A percentile compares a stretch with the other conserved stretches of the same genome.
Conservation (phyloP, 352 stramenopile species). For the Pythium phragmiticola region DNA sequence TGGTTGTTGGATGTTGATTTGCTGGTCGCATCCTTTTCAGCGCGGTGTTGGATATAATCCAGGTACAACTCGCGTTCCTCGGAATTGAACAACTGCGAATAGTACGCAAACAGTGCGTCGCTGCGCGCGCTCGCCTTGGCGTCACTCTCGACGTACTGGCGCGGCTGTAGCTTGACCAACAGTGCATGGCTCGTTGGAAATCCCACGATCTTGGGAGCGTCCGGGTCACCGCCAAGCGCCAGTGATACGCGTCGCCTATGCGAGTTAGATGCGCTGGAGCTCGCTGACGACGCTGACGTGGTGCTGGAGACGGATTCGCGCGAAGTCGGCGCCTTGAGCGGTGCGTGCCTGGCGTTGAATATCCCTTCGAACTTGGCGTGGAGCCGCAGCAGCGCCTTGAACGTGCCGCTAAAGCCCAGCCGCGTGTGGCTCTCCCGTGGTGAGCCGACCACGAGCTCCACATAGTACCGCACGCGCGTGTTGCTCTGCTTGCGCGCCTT, state of each 20-base stretch:
- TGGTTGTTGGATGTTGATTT: conserved; percentile 5
- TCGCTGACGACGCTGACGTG: conserved; percentile 45
- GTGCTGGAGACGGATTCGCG: conserved; percentile 44
- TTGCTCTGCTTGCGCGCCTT: conserved; percentile 35
- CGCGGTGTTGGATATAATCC: conserved; percentile 40
- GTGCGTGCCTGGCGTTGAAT: conserved; percentile 39
- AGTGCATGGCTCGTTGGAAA: conserved; percentile 35
- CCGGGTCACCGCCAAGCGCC: neutral
- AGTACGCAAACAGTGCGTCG: conserved; percentile 60
- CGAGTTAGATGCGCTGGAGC: conserved; percentile 36
- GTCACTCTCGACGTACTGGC: conserved; percentile 48
- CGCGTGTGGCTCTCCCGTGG: conserved; percentile 52
- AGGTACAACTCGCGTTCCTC: conserved; percentile 56
- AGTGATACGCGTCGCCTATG: conserved; percentile 19
- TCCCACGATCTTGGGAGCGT: conserved; percentile 15
- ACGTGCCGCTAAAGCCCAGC: conserved; percentile 61
- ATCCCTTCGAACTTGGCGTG: conserved; percentile 44
- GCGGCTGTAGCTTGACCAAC: conserved; percentile 47
- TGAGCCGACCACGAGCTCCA: conserved; percentile 61
- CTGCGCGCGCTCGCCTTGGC: conserved; percentile 45
- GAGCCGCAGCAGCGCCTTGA: conserved; percentile 54
- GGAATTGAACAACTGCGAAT: conserved; percentile 65
- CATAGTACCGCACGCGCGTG: conserved; percentile 66
- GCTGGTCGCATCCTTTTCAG: conserved; percentile 8
- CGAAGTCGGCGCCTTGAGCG: conserved; percentile 7